These are phyloP conservation scores for Omphalotus guepiniiformis DNA, from an alignment of 768 basidiomycete species.

Conservation along the genomic window DNA sequence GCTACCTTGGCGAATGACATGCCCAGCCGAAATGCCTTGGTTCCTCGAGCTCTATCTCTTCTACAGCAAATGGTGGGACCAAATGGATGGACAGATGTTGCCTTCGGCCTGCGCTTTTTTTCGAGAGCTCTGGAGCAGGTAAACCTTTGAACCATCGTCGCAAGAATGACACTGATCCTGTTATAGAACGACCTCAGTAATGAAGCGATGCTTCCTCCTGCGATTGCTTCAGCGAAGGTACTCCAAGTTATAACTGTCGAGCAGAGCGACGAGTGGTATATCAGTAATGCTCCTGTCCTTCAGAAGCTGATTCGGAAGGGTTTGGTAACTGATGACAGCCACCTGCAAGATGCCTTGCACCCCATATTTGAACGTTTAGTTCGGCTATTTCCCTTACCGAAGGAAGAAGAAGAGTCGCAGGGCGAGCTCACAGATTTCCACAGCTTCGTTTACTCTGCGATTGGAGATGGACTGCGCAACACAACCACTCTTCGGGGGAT, in stretches of 20 bases:
- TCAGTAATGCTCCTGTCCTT: constrained; percentile 61
- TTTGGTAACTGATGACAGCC: constrained; percentile 72
- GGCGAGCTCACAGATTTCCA: constrained; percentile 76
- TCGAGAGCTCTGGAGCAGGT: constrained; percentile 74
- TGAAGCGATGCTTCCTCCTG: constrained; percentile 62
- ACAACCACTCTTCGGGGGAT: constrained; percentile 70
- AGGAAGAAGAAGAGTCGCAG: constrained; percentile 73
- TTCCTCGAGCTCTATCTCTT: constrained; percentile 60
- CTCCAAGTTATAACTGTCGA: constrained; percentile 81
- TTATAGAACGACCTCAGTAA: constrained; percentile 65
- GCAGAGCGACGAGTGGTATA: constrained; percentile 82
- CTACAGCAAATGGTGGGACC: constrained; percentile 79
- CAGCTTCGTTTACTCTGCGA: constrained; percentile 65
- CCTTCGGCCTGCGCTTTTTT: constrained; percentile 89
- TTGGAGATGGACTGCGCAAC: constrained; percentile 77
- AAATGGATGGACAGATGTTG: constrained; percentile 86
- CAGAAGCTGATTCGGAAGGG: constrained; percentile 87
- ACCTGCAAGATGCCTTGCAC: constrained; percentile 75
- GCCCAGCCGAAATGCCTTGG: constrained; percentile 40
- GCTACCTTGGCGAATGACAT: constrained; percentile 65
- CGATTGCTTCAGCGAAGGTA: constrained; percentile 82
- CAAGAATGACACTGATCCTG: not conserved
- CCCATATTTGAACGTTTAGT: constrained; percentile 82
- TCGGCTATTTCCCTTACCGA: constrained; percentile 69
- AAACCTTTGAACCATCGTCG: constrained; percentile 7